Conservation (phyloP, 306 rosid species). For the Abrus pulchellus region DNA sequence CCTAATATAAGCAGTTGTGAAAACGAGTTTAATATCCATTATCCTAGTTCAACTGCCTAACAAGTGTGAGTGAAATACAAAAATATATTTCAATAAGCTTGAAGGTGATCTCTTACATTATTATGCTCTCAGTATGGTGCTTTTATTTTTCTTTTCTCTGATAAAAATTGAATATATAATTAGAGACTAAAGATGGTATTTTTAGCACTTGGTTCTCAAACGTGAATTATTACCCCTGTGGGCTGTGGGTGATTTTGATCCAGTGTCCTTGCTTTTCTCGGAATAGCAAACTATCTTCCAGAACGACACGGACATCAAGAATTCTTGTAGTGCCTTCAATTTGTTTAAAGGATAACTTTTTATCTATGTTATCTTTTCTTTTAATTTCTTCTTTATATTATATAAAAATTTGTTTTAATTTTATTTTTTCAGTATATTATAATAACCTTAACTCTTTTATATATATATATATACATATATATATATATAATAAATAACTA, state of each 20-base stretch:
- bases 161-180: too few species aligned
- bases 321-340: neutral
- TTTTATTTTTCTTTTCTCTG: neutral
- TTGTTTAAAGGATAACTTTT: neutral
- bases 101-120: neutral
- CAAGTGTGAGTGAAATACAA: constrained; percentile 23
- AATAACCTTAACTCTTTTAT: too few species aligned
- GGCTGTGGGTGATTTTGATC: neutral
- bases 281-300: neutral
- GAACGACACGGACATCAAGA: neutral
- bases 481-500: too few species aligned
- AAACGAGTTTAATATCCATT: neutral
- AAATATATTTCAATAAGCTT: constrained; percentile 29
- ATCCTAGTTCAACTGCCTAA: constrained; percentile 8
- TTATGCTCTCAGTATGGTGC: neutral
- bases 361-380: too few species aligned
- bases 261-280: neutral
- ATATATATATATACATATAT: too few species aligned
- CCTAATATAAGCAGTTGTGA: neutral
- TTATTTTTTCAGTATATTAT: too few species aligned
- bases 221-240: neutral
- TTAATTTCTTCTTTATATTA: too few species aligned
- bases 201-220: neutral
- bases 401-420: too few species aligned
- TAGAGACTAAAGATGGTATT: neutral